Percentiles rank a stretch among this genome's conserved stretches.
Evolutionary conservation across 345 rosid species (phyloP).

Genomic region (Aurinia saxatilis): DNA sequence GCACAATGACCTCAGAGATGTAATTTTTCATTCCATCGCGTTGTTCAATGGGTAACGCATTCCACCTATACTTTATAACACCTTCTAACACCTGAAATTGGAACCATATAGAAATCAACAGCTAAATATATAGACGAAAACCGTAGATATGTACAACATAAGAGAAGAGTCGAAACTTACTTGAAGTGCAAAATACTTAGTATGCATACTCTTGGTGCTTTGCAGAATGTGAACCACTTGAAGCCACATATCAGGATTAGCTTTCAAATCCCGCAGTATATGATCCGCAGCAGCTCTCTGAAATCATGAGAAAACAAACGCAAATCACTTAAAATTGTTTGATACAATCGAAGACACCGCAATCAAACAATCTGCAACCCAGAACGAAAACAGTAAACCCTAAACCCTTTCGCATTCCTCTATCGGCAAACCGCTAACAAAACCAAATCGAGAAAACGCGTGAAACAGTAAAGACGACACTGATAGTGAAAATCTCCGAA

Average conservation of each 20-base stretch:
- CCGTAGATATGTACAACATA: background rate
- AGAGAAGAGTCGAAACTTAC: constrained; percentile 27
- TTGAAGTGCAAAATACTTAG: constrained; percentile 93
- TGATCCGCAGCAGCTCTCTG: constrained; percentile 94
- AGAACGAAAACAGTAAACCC: too few species aligned
- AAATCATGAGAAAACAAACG: too few species aligned
- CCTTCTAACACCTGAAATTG: constrained; percentile 82
- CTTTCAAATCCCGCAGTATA: constrained; percentile 81
- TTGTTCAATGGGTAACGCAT: constrained; percentile 87
- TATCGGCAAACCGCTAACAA: too few species aligned
- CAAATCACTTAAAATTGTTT: too few species aligned
- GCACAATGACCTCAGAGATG: constrained; percentile 96
- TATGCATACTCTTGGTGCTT: constrained; percentile 59
- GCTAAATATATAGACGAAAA: background rate
- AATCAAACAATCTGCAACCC: background rate
- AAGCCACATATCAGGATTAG: constrained; percentile 93
- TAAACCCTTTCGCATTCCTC: too few species aligned
- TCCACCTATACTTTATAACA: constrained; percentile 96
- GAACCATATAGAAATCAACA: background rate
- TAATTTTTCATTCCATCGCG: constrained; percentile 99
- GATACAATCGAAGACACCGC: background rate
- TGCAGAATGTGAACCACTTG: constrained; percentile 92
- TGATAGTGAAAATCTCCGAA: background rate
- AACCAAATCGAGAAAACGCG: background rate
- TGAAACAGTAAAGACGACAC: background rate